phyloP scores from a whole-genome alignment of 2,329 filamentous ascomycete species.

The Monosporascus ibericus region DNA sequence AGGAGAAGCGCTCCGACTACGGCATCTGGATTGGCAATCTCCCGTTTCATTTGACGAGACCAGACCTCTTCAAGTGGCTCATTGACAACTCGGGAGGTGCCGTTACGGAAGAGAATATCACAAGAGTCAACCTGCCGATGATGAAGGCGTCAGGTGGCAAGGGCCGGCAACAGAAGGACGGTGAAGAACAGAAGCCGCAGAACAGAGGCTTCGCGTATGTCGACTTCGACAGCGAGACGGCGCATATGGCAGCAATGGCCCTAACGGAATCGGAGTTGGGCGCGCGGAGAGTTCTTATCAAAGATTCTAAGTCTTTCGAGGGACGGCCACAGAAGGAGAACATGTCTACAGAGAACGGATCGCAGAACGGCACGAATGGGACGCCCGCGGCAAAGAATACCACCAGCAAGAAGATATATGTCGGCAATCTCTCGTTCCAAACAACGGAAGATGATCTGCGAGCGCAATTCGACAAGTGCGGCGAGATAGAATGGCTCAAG shows the following conservation, averaged over 20 bases:
- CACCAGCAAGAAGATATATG: conserved; percentile 77
- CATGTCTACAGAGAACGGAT: conserved; percentile 24
- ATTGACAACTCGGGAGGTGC: conserved; percentile 61
- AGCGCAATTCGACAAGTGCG: conserved; percentile 79
- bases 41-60: conserved; percentile 71
- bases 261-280: conserved; percentile 77
- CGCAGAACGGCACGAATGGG: conserved; percentile 14
- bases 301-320: conserved; percentile 83
- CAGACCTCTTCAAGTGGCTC: conserved; percentile 75
- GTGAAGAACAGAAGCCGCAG: conserved; percentile 27
- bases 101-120: conserved; percentile 66
- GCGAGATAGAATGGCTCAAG: conserved; percentile 74
- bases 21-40: conserved; percentile 97
- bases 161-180: conserved; percentile 15
- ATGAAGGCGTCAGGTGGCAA: conserved; percentile 33
- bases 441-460: conserved; percentile 74
- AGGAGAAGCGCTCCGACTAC: conserved; percentile 63
- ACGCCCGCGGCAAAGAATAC: conserved; percentile 29
- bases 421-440: conserved; percentile 83
- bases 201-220: conserved; percentile 98
- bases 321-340: conserved; percentile 69
- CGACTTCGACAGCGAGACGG: conserved; percentile 70
- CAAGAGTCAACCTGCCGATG: conserved; percentile 73
- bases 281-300: conserved; percentile 82
- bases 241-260: conserved; percentile 70